phyloP scores from a whole-genome alignment of 768 basidiomycete genomes.

The Russula lepida region DNA sequence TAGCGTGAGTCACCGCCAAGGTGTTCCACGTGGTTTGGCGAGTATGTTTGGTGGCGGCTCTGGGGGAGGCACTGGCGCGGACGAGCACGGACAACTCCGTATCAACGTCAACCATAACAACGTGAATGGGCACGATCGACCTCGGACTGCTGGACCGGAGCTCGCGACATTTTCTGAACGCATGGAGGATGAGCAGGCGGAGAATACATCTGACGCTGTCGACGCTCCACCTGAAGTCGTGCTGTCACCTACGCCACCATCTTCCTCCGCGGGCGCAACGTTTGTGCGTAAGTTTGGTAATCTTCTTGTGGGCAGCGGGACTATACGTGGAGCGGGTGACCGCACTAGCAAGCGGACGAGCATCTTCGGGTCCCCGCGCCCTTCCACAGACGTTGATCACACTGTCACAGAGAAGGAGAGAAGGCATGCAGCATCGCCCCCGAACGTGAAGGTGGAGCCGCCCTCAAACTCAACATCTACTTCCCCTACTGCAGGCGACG shows the following conservation, averaged over 20 bases:
- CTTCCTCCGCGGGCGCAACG: slow-evolving; percentile 11
- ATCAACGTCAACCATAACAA: background rate
- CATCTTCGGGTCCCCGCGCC: slow-evolving; percentile 15
- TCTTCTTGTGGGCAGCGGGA: slow-evolving; percentile 14
- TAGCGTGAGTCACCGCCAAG: slow-evolving; percentile 71
- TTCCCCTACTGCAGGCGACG: background rate
- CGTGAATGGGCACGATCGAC: slow-evolving; percentile 29
- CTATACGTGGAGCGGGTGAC: slow-evolving; percentile 18
- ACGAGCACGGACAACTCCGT: slow-evolving; percentile 20
- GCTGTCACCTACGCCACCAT: slow-evolving; percentile 11
- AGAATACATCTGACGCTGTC: slow-evolving; percentile 26
- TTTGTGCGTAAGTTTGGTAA: slow-evolving; percentile 24
- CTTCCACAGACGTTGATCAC: slow-evolving; percentile 6
- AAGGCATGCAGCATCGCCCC: slow-evolving; percentile 26
- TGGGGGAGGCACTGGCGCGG: slow-evolving; percentile 13
- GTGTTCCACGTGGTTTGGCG: slow-evolving; percentile 44
- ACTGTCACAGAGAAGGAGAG: slow-evolving; percentile 2
- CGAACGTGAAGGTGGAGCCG: slow-evolving; percentile 18
- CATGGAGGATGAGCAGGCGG: slow-evolving; percentile 29
- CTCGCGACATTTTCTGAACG: slow-evolving; percentile 42
- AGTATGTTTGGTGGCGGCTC: slow-evolving; percentile 45
- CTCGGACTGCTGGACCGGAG: slow-evolving; percentile 63
- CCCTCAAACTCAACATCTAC: background rate
- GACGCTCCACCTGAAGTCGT: slow-evolving; percentile 14
- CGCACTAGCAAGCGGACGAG: slow-evolving; percentile 17